Conservation (phyloP, 164 flowering plant species). For the Chimonanthus salicifolius region DNA sequence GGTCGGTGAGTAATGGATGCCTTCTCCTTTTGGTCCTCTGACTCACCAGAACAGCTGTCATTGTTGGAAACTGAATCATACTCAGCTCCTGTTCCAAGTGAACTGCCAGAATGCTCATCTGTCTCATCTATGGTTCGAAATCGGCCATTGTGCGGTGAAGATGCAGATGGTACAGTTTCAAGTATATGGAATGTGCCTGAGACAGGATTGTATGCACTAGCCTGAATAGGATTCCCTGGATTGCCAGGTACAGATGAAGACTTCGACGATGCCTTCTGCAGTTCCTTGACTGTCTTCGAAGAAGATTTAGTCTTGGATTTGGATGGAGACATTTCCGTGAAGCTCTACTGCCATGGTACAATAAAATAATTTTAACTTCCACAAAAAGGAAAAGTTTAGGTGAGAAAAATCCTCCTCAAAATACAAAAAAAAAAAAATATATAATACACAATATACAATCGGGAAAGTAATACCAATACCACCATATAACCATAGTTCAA, state of each 20-base stretch:
- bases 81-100: slow-evolving; percentile 52
- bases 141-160: slow-evolving; percentile 60
- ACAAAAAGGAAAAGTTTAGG: no score
- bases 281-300: slow-evolving; percentile 51
- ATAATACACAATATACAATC: no score
- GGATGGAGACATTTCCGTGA: slow-evolving; percentile 64
- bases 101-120: slow-evolving; percentile 60
- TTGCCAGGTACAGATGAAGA: slow-evolving; percentile 34
- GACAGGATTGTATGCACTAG: slow-evolving; percentile 77
- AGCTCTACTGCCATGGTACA: not conserved
- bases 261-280: slow-evolving; percentile 56
- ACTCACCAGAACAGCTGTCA: slow-evolving; percentile 32
- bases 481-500: no score
- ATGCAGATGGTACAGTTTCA: slow-evolving; percentile 38
- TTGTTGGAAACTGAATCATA: slow-evolving; percentile 83
- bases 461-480: no score
- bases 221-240: slow-evolving; percentile 38
- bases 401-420: no score
- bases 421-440: no score
- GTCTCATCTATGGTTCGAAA: slow-evolving; percentile 68
- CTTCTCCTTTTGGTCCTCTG: slow-evolving; percentile 76
- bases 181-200: slow-evolving; percentile 75
- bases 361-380: no score
- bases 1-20: slow-evolving; percentile 27
- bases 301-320: slow-evolving; percentile 62